Conservation (phyloP, 352 stramenopile genomes). For the Phytophthora fragariae region DNA sequence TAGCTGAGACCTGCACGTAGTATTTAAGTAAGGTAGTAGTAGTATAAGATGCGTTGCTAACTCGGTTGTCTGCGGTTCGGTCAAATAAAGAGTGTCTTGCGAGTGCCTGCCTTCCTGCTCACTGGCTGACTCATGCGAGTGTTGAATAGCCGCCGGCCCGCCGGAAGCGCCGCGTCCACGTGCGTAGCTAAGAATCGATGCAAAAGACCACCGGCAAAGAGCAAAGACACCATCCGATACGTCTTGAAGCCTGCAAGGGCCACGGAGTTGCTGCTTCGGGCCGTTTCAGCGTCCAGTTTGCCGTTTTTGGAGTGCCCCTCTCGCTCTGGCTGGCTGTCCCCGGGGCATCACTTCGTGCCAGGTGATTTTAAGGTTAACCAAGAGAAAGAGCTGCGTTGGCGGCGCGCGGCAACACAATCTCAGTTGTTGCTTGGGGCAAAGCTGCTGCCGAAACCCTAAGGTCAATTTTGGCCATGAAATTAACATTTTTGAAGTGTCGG, state of each 20-base stretch:
- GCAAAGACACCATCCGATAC: too few species aligned
- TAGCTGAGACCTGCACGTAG: constrained; percentile 36
- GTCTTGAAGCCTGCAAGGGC: too few species aligned
- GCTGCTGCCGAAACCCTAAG: neutral
- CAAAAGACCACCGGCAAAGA: neutral
- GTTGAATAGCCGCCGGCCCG: constrained; percentile 10
- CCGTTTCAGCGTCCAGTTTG: constrained; percentile 3
- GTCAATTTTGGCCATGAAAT: neutral
- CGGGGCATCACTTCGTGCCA: too few species aligned
- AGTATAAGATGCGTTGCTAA: constrained; percentile 37
- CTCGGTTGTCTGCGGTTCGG: constrained; percentile 4
- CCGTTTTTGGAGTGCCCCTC: neutral
- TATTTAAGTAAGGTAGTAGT: constrained; percentile 44
- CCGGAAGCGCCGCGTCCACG: constrained; percentile 10
- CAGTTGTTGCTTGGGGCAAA: too few species aligned
- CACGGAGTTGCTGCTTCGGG: neutral
- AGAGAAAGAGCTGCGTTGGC: neutral
- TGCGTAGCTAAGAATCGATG: neutral
- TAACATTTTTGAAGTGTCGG: neutral
- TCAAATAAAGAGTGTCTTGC: constrained; percentile 21
- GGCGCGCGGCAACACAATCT: constrained; percentile 1
- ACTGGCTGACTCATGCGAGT: constrained; percentile 17
- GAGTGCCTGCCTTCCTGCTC: neutral
- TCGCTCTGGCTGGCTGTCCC: too few species aligned
- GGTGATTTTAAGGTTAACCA: neutral